Evolutionary conservation across 2,329 filamentous ascomycete species (phyloP), one percentile per base, ranked within the genome.

Genomic region (Verticillium isaacii): DNA sequence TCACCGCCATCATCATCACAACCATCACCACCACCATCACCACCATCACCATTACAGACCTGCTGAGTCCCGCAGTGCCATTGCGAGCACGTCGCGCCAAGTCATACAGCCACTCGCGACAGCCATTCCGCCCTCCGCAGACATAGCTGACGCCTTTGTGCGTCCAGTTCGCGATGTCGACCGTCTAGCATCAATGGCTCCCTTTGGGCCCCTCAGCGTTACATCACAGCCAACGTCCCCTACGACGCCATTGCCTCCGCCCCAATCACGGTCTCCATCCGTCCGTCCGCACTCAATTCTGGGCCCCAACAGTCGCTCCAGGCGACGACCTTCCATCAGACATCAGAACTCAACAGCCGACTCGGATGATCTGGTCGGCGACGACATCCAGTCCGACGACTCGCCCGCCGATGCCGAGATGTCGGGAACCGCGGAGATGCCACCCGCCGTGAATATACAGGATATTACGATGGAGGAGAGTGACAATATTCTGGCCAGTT

Each of bases 301-400:
- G 25, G 82, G 82, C 2, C 80, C 83, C 2, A 78, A 80, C 5
- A 77, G 77, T 55, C 82, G 88, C 62, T 79, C 85, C 19, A 83
- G 89, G 59, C 84, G 91, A 69, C 86, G 93, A 39, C 92, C 93
- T 37, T 93, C 92, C 0, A 95, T 97, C 68, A 87, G 92, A 62
- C 94, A 97, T 70, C 93, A 97, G 71, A 86, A 90, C 65, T 97
- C 94, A 19, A 95, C 91, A n/a, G 91, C 88, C 6, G 94, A 97
- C 67, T 87, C 89, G 8, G 93, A 98, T 70, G 94, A 97, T 73
- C 84, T 90, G 65, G 92, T 92, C 70, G 87, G 88, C 12, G 94
- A 98, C 65, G 93, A 94, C 69, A 86, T 89, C 70, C 85, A 87
- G 19, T 91, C 89, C n/a, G 91, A 93, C 67, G 89, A 89, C 67